A percentile compares a stretch with the other conserved stretches of the same genome.
Conservation (phyloP, 2,329 filamentous ascomycete species). For the Penicillium olsonii region DNA sequence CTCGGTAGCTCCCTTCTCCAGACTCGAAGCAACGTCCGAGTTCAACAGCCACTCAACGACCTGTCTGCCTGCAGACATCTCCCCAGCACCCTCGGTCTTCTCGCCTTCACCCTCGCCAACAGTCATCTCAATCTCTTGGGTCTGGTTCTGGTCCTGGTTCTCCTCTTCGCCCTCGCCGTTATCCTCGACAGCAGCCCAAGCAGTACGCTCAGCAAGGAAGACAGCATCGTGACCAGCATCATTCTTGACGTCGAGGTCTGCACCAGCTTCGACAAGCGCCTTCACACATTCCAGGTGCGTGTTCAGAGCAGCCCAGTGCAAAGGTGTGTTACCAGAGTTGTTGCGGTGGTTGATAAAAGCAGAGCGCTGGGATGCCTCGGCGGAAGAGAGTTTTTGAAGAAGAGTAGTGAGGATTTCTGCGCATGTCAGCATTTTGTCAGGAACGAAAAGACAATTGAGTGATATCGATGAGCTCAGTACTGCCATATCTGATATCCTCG, state of each 20-base stretch:
- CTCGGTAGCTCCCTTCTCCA: conserved; percentile 34
- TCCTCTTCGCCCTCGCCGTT: conserved; percentile 20
- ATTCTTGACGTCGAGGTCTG: conserved; percentile 77
- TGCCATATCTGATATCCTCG: too few species aligned
- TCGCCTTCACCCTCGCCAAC: conserved; percentile 23
- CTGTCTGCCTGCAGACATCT: conserved; percentile 39
- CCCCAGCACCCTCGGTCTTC: conserved; percentile 15
- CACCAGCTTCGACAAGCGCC: conserved; percentile 72
- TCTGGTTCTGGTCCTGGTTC: conserved; percentile 20
- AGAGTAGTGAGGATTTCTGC: conserved; percentile 53
- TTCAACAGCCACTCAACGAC: conserved; percentile 46
- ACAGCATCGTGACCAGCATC: conserved; percentile 79
- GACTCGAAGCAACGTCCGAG: conserved; percentile 38
- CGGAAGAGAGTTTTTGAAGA: conserved; percentile 42
- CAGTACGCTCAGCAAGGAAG: conserved; percentile 71
- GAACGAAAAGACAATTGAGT: too few species aligned
- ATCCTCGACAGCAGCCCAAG: conserved; percentile 62
- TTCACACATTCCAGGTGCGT: conserved; percentile 82
- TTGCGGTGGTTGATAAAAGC: conserved; percentile 61
- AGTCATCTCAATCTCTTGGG: conserved; percentile 28
- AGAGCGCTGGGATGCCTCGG: conserved; percentile 21
- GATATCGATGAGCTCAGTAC: too few species aligned
- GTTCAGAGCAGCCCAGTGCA: conserved; percentile 93
- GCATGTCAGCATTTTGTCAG: conserved; percentile 1
- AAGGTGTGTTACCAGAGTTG: conserved; percentile 79